Conservation (phyloP, 768 basidiomycete genomes). For the Pulveroboletus frians region DNA sequence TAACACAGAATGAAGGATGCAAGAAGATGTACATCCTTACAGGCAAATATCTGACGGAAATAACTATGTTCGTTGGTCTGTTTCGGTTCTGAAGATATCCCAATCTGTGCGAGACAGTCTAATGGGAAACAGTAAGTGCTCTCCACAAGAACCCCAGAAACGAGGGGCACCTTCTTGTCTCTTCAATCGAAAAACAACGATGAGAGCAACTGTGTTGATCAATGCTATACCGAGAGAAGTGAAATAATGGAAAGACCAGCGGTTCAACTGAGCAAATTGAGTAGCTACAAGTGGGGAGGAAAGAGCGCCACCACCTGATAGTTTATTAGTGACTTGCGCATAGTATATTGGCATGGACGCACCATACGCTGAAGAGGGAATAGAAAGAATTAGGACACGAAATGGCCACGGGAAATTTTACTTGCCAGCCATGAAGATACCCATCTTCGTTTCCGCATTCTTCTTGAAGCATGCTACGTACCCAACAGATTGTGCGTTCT, state of each 20-base stretch:
- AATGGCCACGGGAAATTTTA: background rate
- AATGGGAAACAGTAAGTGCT: background rate
- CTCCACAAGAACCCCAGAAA: background rate
- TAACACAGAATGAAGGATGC: conserved; percentile 43
- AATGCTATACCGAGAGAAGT: conserved; percentile 63
- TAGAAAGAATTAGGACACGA: background rate
- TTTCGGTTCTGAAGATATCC: conserved; percentile 25
- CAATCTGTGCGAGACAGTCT: conserved; percentile 35
- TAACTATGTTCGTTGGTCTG: conserved; percentile 31
- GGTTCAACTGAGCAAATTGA: conserved; percentile 38
- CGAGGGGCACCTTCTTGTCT: conserved; percentile 53
- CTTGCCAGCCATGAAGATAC: conserved; percentile 50
- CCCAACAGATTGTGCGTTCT: conserved; percentile 72
- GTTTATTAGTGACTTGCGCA: background rate
- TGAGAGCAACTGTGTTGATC: conserved; percentile 46
- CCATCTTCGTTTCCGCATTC: conserved; percentile 62
- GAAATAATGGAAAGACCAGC: conserved; percentile 40
- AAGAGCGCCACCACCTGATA: conserved; percentile 43
- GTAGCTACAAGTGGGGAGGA: conserved; percentile 51
- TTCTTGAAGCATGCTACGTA: conserved; percentile 57
- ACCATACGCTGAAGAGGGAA: conserved; percentile 11
- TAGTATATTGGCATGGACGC: background rate
- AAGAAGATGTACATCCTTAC: conserved; percentile 41
- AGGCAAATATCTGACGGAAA: conserved; percentile 42
- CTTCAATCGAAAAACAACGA: conserved; percentile 57